Percentiles rank a stretch among this genome's conserved stretches.
These are phyloP conservation scores for Picochlorum sp. DNA, from an alignment of 139 green algal genomes.

Conservation along the genomic window DNA sequence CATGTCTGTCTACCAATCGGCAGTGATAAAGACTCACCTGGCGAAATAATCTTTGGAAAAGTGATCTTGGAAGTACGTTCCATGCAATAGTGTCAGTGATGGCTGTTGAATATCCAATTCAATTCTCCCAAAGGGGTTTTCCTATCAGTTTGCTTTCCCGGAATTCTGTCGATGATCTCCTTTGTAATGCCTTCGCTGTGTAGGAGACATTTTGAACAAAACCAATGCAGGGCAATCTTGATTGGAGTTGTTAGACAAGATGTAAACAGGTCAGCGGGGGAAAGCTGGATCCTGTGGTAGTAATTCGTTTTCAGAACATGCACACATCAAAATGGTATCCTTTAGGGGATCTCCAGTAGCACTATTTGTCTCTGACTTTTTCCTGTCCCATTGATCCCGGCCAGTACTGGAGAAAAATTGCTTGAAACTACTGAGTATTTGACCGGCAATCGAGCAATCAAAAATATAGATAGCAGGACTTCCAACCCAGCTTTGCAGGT, in stretches of 20 bases:
- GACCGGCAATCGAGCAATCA: constrained; percentile 88
- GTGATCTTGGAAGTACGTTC: constrained; percentile 87
- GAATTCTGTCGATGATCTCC: constrained; percentile 74
- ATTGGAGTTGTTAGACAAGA: constrained; percentile 97
- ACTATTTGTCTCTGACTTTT: constrained; percentile 6
- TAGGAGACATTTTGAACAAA: constrained; percentile 41
- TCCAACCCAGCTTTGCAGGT: constrained; percentile 88
- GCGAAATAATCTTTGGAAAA: constrained; percentile 97
- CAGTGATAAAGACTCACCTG: constrained; percentile 10
- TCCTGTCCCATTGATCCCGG: constrained; percentile 21
- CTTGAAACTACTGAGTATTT: constrained; percentile 81
- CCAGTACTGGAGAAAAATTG: constrained; percentile 23
- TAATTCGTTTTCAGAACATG: constrained; percentile 77
- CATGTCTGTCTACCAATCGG: constrained; percentile 7
- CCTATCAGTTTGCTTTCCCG: constrained; percentile 80
- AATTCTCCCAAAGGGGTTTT: constrained; percentile 98
- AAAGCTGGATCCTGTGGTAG: constrained; percentile 86
- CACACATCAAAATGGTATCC: constrained; percentile 86
- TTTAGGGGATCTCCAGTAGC: constrained; percentile 25
- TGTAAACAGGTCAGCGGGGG: constrained; percentile 94
- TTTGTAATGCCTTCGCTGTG: constrained; percentile 64
- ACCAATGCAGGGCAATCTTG: constrained; percentile 89
- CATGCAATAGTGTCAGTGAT: constrained; percentile 99
- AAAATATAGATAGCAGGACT: constrained; percentile 95
- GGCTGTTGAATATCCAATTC: constrained; percentile 99